Evolutionary conservation across 2,329 filamentous ascomycete species (phyloP), one percentile per base, ranked within the genome.

Genomic region (Curvularia verruculosa): DNA sequence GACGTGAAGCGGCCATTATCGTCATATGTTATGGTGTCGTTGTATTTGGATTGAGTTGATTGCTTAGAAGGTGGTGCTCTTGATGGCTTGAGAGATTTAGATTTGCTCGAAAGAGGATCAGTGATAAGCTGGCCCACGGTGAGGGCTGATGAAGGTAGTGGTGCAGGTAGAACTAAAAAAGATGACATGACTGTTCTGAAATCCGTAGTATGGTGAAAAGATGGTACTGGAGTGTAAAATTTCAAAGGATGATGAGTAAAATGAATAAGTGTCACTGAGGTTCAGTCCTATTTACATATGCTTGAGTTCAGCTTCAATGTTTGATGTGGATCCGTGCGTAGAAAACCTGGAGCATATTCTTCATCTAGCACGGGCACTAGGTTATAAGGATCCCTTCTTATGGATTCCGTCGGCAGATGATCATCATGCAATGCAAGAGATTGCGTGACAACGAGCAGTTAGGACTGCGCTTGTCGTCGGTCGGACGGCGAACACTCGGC

Each of bases 81-180:
- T 49, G 63, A 52, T 21, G 58, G 62, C 48, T 53, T 59, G 41
- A 66, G 65, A 13, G 61, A 67, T 28, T 47, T 31, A n/a, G 61
- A 60, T 5, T 55, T 45, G 1, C 62, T 41, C 21, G 62, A 43
- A 4, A 72, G 50, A 9, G 69, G 71, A 28, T 71, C 59, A 40
- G 59, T 61, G 44, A 74, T 57, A 36, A 75, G 57, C 52, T 75
- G 71, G n/a, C 71, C 70, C 1, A 73, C 56, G 5, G 55, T 49
- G 21, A 75, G 47, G 5, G 65, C 57, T 34, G 48, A 56, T 13
- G 67, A 52, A 13, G 70, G 54, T 10, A 70, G 62, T 40, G 70
- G 68, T 8, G 59, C 48, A 21, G 71, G 72, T 3, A 74, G 62
- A 10, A 64, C 49, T 43, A 71, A 40, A 12, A 67, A 49, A 21